phyloP scores from a whole-genome alignment of 495 filamentous ascomycete genomes.

The Daldinia grandis region DNA sequence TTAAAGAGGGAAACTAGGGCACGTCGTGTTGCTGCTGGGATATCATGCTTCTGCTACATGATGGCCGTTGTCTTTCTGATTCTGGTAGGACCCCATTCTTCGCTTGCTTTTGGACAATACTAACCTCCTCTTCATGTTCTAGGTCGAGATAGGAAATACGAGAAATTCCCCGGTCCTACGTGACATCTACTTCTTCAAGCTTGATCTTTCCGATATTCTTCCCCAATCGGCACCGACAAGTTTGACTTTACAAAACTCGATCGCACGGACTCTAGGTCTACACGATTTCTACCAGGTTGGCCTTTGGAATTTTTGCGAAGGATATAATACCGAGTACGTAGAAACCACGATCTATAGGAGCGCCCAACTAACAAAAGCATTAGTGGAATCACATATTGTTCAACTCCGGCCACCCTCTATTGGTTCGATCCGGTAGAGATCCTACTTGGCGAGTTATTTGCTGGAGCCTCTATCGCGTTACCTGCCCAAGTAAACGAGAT shows the following conservation, averaged over 20 bases:
- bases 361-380: constrained; percentile 18
- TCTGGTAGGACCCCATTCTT: constrained; percentile 57
- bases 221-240: constrained; percentile 78
- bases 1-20: constrained; percentile 65
- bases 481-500: constrained; percentile 75
- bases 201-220: constrained; percentile 86
- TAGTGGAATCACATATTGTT: constrained; percentile 77
- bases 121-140: constrained; percentile 26
- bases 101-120: not conserved
- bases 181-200: constrained; percentile 80
- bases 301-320: constrained; percentile 89
- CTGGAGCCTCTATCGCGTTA: constrained; percentile 84
- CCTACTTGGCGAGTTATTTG: constrained; percentile 75
- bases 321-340: constrained; percentile 67
- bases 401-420: constrained; percentile 71
- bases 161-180: constrained; percentile 65
- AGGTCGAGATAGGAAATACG: constrained; percentile 76
- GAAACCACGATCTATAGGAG: not conserved
- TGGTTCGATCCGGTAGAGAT: constrained; percentile 92
- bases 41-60: constrained; percentile 76
- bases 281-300: constrained; percentile 96
- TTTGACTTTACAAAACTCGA: constrained; percentile 76
- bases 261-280: constrained; percentile 86
- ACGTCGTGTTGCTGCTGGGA: constrained; percentile 60
- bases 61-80: constrained; percentile 79